phyloP scores from a whole-genome alignment of 1,139 yeast genomes.

The Eremothecium gossypii region DNA sequence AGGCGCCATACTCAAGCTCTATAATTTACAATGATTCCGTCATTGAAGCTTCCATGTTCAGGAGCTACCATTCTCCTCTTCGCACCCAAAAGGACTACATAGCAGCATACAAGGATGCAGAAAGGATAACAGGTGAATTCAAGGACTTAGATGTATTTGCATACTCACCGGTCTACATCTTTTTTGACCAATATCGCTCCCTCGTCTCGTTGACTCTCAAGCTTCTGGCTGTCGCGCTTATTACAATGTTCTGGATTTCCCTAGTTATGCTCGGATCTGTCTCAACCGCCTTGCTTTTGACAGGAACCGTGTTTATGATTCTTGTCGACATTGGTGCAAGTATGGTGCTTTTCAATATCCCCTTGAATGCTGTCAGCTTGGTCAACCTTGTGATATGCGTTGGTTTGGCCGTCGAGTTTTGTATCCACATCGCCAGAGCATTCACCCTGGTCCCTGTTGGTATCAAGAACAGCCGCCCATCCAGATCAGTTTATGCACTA shows the following conservation, averaged over 20 bases:
- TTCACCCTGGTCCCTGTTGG: conserved; percentile 41
- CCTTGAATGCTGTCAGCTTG: conserved; percentile 80
- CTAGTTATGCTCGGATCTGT: conserved; percentile 58
- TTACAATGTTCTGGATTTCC: conserved; percentile 47
- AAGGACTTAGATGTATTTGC: conserved; percentile 62
- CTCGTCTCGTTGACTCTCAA: conserved; percentile 49
- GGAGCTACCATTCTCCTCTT: conserved; percentile 75
- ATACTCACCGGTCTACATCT: conserved; percentile 85
- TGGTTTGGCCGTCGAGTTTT: conserved; percentile 89
- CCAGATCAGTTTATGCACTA: conserved; percentile 46
- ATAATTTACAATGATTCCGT: conserved; percentile 38
- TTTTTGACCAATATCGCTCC: conserved; percentile 76
- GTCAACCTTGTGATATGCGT: conserved; percentile 85
- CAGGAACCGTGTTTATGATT: conserved; percentile 53
- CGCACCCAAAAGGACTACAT: conserved; percentile 81
- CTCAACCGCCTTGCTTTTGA: conserved; percentile 47
- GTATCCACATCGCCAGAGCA: conserved; percentile 77
- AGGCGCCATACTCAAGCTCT: conserved; percentile 75
- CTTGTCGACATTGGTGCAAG: conserved; percentile 69
- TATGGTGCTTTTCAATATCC: conserved; percentile 65
- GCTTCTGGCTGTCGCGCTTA: conserved; percentile 48
- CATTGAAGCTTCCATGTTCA: conserved; percentile 55
- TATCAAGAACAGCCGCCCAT: conserved; percentile 27
- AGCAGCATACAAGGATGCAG: conserved; percentile 63
- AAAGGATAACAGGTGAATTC: conserved; percentile 58